Conservation (phyloP, 164 flowering plant species). For the Vitis amurensis region DNA sequence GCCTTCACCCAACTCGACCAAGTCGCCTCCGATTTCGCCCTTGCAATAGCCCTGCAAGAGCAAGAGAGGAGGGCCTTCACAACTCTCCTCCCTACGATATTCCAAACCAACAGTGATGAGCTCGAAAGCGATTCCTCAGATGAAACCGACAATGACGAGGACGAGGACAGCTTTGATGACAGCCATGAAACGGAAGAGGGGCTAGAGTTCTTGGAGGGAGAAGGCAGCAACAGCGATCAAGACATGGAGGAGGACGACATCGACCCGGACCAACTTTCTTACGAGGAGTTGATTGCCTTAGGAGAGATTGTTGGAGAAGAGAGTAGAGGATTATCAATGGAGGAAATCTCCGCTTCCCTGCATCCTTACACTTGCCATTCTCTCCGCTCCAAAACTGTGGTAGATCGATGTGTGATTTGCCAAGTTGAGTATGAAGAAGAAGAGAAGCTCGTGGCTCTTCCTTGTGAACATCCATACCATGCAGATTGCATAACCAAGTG, state of each 20-base stretch:
- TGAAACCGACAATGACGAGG: slow-evolving; percentile 8
- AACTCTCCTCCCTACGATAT: slow-evolving; percentile 3
- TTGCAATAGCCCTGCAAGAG: slow-evolving; percentile 27
- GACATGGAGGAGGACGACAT: slow-evolving; percentile 32
- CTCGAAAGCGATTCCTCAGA: background rate
- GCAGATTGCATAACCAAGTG: slow-evolving; percentile 43
- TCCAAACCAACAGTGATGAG: slow-evolving; percentile 17
- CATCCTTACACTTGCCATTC: background rate
- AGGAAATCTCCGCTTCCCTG: slow-evolving; percentile 22
- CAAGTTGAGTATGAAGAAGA: slow-evolving; percentile 51
- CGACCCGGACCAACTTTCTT: slow-evolving; percentile 35
- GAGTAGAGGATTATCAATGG: slow-evolving; percentile 22
- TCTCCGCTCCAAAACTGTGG: slow-evolving; percentile 2
- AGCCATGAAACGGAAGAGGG: slow-evolving; percentile 10
- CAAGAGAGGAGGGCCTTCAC: slow-evolving; percentile 23
- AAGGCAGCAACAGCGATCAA: slow-evolving; percentile 11
- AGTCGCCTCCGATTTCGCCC: slow-evolving; percentile 22
- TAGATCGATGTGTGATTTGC: slow-evolving; percentile 47
- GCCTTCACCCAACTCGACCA: slow-evolving; percentile 15
- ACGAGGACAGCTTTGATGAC: slow-evolving; percentile 13
- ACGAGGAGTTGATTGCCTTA: slow-evolving; percentile 34
- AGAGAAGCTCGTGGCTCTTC: slow-evolving; percentile 32
- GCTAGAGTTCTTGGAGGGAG: slow-evolving; percentile 17
- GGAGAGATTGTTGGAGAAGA: slow-evolving; percentile 36
- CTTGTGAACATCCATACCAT: slow-evolving; percentile 49